Evolutionary conservation across 1,139 yeast species (phyloP), one percentile per base, ranked within the genome.

Genomic region (Ogataea hybrid): DNA sequence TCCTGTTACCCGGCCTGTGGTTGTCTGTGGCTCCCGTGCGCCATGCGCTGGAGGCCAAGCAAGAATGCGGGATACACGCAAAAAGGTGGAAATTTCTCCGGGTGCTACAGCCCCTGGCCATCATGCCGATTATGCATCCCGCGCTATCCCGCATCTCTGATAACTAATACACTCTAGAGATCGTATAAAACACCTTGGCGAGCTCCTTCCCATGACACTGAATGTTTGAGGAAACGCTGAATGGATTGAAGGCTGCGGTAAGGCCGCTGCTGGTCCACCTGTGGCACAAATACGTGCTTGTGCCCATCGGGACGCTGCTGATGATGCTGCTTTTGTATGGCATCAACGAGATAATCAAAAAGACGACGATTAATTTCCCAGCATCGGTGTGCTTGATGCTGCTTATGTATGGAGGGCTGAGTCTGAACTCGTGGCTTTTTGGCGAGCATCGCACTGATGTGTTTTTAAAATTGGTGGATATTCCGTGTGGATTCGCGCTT

Each of bases 351-450:
- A 62, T 79, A 38, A 70, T 84, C 43, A 63, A 67, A 20, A 62
- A 71, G 20, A 71, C 79, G 27, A 70, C 76, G 7, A 72, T 84
- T 48, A 67, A 71, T 36, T 81, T 85, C 56, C 95, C 95, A 0
- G 75, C 87, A 8, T 82, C 90, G 9, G 94, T 84, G 20, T 72
- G 86, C 39, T 81, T 88, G 25, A 81, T 85, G 90, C 68, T 84
- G 57, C 62, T 82, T 18, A 70, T 80, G 46, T 76, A 82, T 57
- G 64, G 75, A 14, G 59, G 70, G 4, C 62, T 84, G 14, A 65
- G 80, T 46, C 47, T 66, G 9, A 46, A 56, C 11, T 65, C 73
- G 11, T 46, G 49, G 41, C 35, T 61, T 3, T 57, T 57, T 43
- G 79, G 68, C 23, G 62, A 58, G 49, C 64, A 68, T 57, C 52